These are phyloP conservation scores for Neocallimastix lanati DNA, from an alignment of 192 early-diverging fungal species.

Conservation along the genomic window DNA sequence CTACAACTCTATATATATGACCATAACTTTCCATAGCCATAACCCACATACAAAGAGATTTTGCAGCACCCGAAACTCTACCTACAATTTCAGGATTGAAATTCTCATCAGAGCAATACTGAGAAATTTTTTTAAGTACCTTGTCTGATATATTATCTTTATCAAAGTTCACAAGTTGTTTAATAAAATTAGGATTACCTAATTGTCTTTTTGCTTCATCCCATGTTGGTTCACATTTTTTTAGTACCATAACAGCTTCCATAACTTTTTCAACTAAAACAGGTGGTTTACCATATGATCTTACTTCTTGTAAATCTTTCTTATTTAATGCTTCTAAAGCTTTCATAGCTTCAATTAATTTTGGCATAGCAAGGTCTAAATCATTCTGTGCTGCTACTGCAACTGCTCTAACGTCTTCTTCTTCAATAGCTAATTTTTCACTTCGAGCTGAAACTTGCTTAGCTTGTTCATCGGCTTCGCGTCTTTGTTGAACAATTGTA, in stretches of 20 bases:
- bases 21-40: constrained; percentile 5
- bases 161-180: constrained; percentile 4
- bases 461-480: constrained; percentile 43
- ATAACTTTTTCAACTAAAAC: constrained; percentile 2
- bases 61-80: constrained; percentile 1
- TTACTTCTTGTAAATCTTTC: constrained; percentile 3
- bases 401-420: constrained; percentile 2
- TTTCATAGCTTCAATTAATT: constrained; percentile 1
- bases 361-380: constrained; percentile 5
- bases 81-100: constrained; percentile 3
- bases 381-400: constrained; percentile 1
- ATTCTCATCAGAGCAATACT: constrained; percentile 2
- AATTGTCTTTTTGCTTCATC: constrained; percentile 4
- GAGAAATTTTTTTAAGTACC: constrained; percentile 1
- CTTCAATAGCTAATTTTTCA: constrained; percentile 10
- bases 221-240: constrained; percentile 5
- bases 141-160: constrained; percentile 4
- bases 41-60: constrained; percentile 3
- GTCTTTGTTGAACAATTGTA: constrained; percentile 44
- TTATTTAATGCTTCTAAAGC: constrained; percentile 3
- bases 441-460: constrained; percentile 35
- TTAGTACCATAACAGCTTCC: constrained; percentile 4
- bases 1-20: constrained; percentile 1
- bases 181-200: constrained; percentile 4
- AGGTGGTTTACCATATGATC: constrained; percentile 5